Percentiles rank a stretch among this genome's conserved stretches.
Evolutionary conservation across 2,329 filamentous ascomycete species (phyloP).

Genomic region (Periconia sp.): DNA sequence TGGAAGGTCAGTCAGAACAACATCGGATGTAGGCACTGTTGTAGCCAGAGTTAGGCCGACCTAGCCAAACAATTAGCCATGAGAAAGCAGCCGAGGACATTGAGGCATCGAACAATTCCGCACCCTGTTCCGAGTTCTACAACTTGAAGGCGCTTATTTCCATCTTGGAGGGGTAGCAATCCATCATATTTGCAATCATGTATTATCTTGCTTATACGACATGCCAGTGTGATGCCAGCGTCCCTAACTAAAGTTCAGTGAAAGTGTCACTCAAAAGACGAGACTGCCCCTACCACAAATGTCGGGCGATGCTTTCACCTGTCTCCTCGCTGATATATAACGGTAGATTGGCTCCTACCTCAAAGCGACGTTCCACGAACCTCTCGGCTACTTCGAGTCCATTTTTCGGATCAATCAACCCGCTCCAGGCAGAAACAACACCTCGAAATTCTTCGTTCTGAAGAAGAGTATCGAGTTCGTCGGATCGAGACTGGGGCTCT

Average conservation of each 20-base stretch:
- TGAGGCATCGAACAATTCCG: slow-evolving; percentile 57
- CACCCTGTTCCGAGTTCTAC: slow-evolving; percentile 70
- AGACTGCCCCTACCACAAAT: slow-evolving; percentile 60
- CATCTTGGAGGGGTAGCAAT: neutral
- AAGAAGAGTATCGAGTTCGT: slow-evolving; percentile 30
- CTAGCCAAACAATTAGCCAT: slow-evolving; percentile 4
- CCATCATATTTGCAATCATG: slow-evolving; percentile 9
- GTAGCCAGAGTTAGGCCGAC: slow-evolving; percentile 62
- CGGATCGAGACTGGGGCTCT: slow-evolving; percentile 25
- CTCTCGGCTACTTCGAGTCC: slow-evolving; percentile 49
- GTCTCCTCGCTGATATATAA: slow-evolving; percentile 68
- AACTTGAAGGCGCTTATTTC: slow-evolving; percentile 37
- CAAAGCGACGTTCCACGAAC: slow-evolving; percentile 59
- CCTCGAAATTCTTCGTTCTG: slow-evolving; percentile 40
- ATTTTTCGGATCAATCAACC: slow-evolving; percentile 43
- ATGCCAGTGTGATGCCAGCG: slow-evolving; percentile 60
- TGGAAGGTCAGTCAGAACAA: slow-evolving; percentile 66
- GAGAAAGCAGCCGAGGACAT: neutral
- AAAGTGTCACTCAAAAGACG: neutral
- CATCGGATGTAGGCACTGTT: slow-evolving; percentile 52
- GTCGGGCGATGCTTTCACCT: slow-evolving; percentile 71
- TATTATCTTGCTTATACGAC: slow-evolving; percentile 52
- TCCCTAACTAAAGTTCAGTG: slow-evolving; percentile 48
- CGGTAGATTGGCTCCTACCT: slow-evolving; percentile 41
- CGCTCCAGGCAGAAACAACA: slow-evolving; percentile 62